Evolutionary conservation across 257 asterid genomes (phyloP), one percentile per base, ranked within the genome.

Genomic region (Solanum etuberosum): DNA sequence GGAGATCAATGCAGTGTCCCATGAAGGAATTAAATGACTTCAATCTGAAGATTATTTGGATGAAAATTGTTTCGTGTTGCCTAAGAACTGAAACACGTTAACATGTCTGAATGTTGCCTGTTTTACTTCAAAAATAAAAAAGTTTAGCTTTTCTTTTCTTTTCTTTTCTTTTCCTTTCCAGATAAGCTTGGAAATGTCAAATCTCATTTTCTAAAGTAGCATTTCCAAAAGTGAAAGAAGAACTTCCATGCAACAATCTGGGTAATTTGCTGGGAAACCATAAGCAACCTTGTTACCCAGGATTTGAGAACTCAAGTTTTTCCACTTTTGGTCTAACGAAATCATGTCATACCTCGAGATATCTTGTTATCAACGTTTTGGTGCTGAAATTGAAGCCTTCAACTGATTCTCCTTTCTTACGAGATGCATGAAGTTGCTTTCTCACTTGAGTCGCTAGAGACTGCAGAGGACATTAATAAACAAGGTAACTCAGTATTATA

Each of bases 381-480:
- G 99, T 96, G 85, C 99, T 96, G 95, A 90, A 95, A 85, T 96
- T 97, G 96, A 97, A 97, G 71, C 98, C 99, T 87, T 91, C 90
- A 78, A 97, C 83, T 40, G 95, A 91, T 92, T 93, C 96, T 37
- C 95, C 92, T 70, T 97, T 93, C 94, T 88, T 95, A 83, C 99
- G 99, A 70, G 99, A 94, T 87, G 94, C 99, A 83, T 96, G 93
- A 34, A 97, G 98, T 92, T 95, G 99, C 91, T 96, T 97, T 89
- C 99, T 94, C 48, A 97, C 99, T 97, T 93, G 97, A 89, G 97
- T 91, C 72, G 99, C 99, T 89, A 97, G 92, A 51, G 98, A 95
- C 99, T 96, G 94, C 88, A 89, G 88, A 46, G 68, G 68, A 48
- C 85, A 48, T 81, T 18, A 31, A 81, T 27, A 81, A 81, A 46